phyloP scores from a whole-genome alignment of 1,139 yeast genomes.

The Scheffersomyces cryptocercus region DNA sequence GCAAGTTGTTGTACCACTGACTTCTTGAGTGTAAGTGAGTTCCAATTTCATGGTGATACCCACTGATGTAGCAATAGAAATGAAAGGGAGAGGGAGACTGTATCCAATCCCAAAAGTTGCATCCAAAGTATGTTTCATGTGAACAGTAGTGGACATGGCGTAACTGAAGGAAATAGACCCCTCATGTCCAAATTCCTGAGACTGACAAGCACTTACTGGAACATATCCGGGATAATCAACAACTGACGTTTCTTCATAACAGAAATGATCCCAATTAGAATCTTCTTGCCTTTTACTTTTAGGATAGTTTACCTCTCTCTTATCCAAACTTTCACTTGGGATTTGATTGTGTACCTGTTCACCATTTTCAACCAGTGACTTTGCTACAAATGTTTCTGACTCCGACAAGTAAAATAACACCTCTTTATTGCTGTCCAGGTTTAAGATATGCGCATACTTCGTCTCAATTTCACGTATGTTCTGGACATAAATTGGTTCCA shows the following conservation, averaged over 20 bases:
- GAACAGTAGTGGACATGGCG: conserved; percentile 1
- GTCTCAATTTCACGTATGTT: neutral
- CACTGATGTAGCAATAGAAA: conserved; percentile 8
- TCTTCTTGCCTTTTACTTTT: neutral
- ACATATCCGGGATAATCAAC: conserved; percentile 19
- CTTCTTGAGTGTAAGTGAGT: conserved; percentile 2
- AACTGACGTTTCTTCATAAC: conserved; percentile 5
- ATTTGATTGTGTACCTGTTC: neutral
- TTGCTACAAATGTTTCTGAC: conserved; percentile 5
- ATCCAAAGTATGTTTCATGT: neutral
- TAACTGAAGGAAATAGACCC: conserved; percentile 19
- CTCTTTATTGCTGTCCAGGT: conserved; percentile 1
- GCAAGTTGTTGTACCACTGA: conserved; percentile 17
- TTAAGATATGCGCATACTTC: neutral
- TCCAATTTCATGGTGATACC: conserved; percentile 5
- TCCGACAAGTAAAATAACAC: conserved; percentile 5
- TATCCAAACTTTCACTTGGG: neutral
- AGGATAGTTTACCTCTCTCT: neutral
- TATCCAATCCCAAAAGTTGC: neutral
- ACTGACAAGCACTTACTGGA: conserved; percentile 26
- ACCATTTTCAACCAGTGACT: neutral
- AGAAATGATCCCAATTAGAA: conserved; percentile 20
- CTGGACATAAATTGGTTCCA: neutral
- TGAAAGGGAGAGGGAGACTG: neutral
- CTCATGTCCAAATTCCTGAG: conserved; percentile 19